These are phyloP conservation scores for Pythium grandisporangium DNA, from an alignment of 352 stramenopile genomes.

Conservation along the genomic window DNA sequence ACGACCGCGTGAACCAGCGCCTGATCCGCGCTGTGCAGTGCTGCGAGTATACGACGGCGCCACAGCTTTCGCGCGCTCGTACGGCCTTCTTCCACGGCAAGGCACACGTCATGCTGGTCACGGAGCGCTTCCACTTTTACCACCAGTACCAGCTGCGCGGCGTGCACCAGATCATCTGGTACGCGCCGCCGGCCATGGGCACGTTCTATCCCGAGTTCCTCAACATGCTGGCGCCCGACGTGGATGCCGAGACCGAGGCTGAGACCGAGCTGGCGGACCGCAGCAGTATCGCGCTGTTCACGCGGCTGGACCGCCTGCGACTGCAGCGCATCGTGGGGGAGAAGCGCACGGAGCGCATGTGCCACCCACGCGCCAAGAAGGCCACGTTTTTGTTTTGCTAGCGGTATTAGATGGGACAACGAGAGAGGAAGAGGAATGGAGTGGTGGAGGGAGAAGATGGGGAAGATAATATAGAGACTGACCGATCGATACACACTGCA, in stretches of 20 bases:
- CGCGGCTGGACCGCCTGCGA: conserved; percentile 45
- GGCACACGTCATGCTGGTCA: conserved; percentile 73
- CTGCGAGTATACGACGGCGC: conserved; percentile 68
- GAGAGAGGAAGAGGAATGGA: too few species aligned
- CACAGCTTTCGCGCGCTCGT: conserved; percentile 55
- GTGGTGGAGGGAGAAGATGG: too few species aligned
- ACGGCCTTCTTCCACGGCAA: conserved; percentile 71
- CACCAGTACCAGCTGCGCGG: conserved; percentile 77
- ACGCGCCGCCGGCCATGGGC: conserved; percentile 47
- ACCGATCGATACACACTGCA: too few species aligned
- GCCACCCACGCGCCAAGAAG: conserved; percentile 43
- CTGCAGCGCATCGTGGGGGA: conserved; percentile 70
- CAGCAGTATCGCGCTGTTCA: conserved; percentile 56
- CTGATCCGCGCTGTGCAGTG: conserved; percentile 57
- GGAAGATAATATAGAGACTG: too few species aligned
- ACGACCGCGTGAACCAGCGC: conserved; percentile 63
- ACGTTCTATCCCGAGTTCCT: conserved; percentile 76
- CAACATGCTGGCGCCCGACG: conserved; percentile 57
- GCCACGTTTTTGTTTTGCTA: conserved; percentile 77
- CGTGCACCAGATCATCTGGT: conserved; percentile 73
- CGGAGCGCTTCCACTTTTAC: conserved; percentile 83
- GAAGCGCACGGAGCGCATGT: conserved; percentile 66
- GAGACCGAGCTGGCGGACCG: conserved; percentile 18
- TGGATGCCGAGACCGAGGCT: conserved; percentile 4
- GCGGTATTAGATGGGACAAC: too few species aligned